phyloP scores from a whole-genome alignment of 169 alveolate genomes.

The Cryptosporidium sp. region DNA sequence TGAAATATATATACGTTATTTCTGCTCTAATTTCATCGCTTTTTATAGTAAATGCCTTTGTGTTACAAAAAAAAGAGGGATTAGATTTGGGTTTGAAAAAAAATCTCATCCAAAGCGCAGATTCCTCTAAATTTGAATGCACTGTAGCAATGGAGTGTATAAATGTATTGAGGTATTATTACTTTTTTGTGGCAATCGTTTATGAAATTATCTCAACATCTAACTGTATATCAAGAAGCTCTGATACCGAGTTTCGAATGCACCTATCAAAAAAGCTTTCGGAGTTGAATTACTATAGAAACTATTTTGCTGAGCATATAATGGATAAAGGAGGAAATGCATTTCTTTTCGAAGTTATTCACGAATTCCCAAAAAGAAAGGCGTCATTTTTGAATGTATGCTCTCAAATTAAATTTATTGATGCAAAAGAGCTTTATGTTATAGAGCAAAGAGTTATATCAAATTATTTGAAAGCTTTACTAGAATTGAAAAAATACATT shows the following conservation, averaged over 20 bases:
- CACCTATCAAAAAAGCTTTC: not conserved
- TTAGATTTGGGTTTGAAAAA: not conserved
- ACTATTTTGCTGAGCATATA: not conserved
- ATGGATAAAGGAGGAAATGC: slow-evolving; percentile 12
- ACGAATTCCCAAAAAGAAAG: slow-evolving; percentile 18
- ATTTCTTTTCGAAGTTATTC: not conserved
- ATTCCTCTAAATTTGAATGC: not conserved
- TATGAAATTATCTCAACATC: slow-evolving; percentile 1
- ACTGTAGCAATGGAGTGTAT: not conserved
- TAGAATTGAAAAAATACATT: not conserved
- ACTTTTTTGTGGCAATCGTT: slow-evolving; percentile 4
- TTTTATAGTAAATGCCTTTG: not conserved
- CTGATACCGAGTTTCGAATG: not conserved
- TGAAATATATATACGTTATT: not conserved
- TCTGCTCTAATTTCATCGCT: not conserved
- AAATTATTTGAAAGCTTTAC: not conserved
- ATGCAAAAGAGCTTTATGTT: not conserved
- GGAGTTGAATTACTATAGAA: slow-evolving; percentile 1
- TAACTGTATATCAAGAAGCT: not conserved
- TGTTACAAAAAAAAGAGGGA: not conserved
- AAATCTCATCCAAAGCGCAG: not conserved
- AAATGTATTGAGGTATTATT: not conserved
- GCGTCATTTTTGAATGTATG: slow-evolving; percentile 1
- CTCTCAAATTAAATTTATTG: not conserved
- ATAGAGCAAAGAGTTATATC: not conserved